Percentiles rank a stretch among this genome's conserved stretches.
Evolutionary conservation across 495 filamentous ascomycete species (phyloP).

Genomic region (Aspergillus homomorphus): DNA sequence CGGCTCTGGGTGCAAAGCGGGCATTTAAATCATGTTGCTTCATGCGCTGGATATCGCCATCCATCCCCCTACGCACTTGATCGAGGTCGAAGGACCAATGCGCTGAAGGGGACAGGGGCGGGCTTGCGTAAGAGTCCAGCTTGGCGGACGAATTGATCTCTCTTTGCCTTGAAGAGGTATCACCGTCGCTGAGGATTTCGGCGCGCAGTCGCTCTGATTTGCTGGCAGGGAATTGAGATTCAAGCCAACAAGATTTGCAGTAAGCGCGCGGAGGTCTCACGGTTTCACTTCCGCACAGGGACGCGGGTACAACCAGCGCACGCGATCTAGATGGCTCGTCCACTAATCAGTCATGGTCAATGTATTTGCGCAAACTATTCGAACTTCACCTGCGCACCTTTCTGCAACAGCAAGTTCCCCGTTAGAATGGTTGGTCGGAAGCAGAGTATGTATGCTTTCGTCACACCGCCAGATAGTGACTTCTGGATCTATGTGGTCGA

Average conservation of each 20-base stretch:
- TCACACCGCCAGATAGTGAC: background rate
- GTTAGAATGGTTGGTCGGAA: background rate
- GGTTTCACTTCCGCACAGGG: slow-evolving; percentile 14
- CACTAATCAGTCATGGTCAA: slow-evolving; percentile 11
- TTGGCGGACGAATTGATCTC: slow-evolving; percentile 35
- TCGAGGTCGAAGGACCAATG: slow-evolving; percentile 49
- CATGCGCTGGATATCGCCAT: slow-evolving; percentile 61
- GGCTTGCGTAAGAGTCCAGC: slow-evolving; percentile 58
- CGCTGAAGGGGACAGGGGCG: slow-evolving; percentile 57
- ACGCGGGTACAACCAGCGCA: slow-evolving; percentile 13
- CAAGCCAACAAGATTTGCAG: slow-evolving; percentile 12
- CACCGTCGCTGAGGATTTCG: background rate
- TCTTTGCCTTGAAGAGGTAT: background rate
- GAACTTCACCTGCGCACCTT: background rate
- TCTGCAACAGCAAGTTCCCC: background rate
- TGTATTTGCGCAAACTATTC: background rate
- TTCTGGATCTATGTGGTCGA: background rate
- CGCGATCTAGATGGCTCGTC: slow-evolving; percentile 13
- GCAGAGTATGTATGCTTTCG: background rate
- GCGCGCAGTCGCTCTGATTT: slow-evolving; percentile 10
- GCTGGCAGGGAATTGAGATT: slow-evolving; percentile 6
- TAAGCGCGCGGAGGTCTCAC: slow-evolving; percentile 21
- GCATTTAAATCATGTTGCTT: slow-evolving; percentile 66
- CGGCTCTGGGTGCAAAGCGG: slow-evolving; percentile 26
- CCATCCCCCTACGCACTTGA: slow-evolving; percentile 55